Evolutionary conservation across 495 filamentous ascomycete genomes (phyloP).

Genomic region (Xylaria scruposa): DNA sequence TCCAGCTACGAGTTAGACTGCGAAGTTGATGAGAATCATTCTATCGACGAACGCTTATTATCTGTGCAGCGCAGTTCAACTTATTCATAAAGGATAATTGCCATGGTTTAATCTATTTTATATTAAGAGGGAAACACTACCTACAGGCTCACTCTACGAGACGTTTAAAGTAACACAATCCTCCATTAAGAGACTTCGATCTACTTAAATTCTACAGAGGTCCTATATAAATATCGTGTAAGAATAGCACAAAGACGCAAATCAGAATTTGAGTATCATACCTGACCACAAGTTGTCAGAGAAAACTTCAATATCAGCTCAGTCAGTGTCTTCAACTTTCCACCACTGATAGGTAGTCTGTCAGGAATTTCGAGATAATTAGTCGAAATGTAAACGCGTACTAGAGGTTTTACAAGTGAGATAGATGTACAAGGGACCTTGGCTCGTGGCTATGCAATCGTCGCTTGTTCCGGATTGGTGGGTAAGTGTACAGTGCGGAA

Average conservation of each 20-base stretch:
- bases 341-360: neutral
- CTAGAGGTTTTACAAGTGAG: neutral
- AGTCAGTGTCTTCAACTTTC: neutral
- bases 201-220: neutral
- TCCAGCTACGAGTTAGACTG: neutral
- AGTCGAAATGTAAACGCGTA: neutral
- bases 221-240: neutral
- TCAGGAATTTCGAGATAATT: conserved; percentile 1
- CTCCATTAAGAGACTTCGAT: neutral
- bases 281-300: neutral
- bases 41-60: no score
- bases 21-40: neutral
- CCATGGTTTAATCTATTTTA: neutral
- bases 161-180: neutral
- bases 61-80: neutral
- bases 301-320: neutral
- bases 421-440: conserved; percentile 15
- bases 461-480: conserved; percentile 2
- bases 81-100: neutral
- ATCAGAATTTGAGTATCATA: neutral
- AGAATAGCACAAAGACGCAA: neutral
- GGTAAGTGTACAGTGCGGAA: conserved; percentile 6
- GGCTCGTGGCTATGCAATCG: conserved; percentile 20
- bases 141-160: neutral
- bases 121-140: neutral